Base-by-base conservation (phyloP, 2,329 filamentous ascomycete genomes). In the Fusarium hostae region DNA sequence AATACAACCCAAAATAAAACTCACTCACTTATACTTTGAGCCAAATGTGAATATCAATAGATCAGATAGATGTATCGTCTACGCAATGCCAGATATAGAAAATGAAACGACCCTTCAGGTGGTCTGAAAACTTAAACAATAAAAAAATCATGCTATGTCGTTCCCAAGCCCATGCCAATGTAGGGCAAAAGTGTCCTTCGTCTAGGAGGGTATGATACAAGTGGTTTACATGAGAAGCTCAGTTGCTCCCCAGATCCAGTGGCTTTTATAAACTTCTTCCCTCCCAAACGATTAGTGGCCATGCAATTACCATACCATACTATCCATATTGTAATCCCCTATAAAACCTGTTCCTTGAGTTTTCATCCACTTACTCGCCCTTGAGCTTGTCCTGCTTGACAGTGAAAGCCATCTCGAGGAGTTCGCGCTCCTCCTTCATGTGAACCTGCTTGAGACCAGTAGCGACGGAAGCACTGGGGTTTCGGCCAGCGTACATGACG, bases 401-500 rank as follows among this genome's bases (percentile, higher is more conserved):
- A 16, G 82, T 84, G 76, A 91, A 91, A 59, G 90, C 90, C 82
- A 83, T 86, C 79, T 91, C 84, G 74, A 95, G 84, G 76, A 99
- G 83, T 51, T 96, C 94, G 81, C 93, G 88, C 88, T 98, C 96
- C 86, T 99, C 96, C 88, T 95, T 97, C 83, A 90, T 85, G 84
- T 99, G 96, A 61, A 88, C 90, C 47, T 87, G 85, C 90, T 99
- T 99, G 79, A 96, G 85, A 82, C 96, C 96, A 59, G 95, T 97
- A 40, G 96, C 96, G 30, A 98, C 95, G 72, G 92, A 95, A 20
- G 96, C 95, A 79, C 94, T 97, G 40, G 95, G 95, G 84, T 94
- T 92, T 77, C 96, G 92, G 75, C 96, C 96, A 66, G 96, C 96
- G 82, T 98, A 99, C 90, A 98, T 94, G 80, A 98, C 94, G 84